Conservation (phyloP, 2,329 filamentous ascomycete species). For the Talaromyces sp. region DNA sequence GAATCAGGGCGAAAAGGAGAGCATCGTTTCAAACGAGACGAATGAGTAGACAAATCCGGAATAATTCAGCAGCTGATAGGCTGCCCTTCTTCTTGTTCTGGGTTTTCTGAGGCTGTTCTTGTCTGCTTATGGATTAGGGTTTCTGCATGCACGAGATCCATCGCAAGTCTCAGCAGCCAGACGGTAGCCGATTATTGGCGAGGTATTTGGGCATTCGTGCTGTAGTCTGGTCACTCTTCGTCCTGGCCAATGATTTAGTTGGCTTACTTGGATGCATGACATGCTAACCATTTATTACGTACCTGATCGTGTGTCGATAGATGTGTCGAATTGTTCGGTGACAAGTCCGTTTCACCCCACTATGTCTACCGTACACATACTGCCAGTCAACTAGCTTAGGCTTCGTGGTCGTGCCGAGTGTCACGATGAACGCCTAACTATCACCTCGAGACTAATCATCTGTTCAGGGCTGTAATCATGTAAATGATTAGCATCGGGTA, state of each 20-base stretch:
- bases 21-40: not conserved
- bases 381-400: not conserved
- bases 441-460: not conserved
- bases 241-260: not conserved
- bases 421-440: not conserved
- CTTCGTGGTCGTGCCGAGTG: not conserved
- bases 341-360: conserved; percentile 2
- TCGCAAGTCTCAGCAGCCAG: not conserved
- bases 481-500: conserved; percentile 4
- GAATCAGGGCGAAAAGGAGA: not conserved
- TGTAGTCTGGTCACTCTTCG: conserved; percentile 19
- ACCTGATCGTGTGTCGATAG: not conserved
- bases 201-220: conserved; percentile 32
- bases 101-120: not conserved
- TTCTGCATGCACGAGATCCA: conserved; percentile 18
- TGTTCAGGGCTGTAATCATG: not conserved
- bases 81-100: conserved; percentile 15
- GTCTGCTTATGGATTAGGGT: conserved; percentile 1
- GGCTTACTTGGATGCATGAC: not conserved
- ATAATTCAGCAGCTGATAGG: conserved; percentile 13
- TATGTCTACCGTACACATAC: not conserved
- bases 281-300: not conserved
- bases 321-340: not conserved
- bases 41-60: not conserved
- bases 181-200: conserved; percentile 17